These are phyloP conservation scores for Fomitopsis palustris DNA, from an alignment of 1,284 basidiomycete species.

Conservation along the genomic window DNA sequence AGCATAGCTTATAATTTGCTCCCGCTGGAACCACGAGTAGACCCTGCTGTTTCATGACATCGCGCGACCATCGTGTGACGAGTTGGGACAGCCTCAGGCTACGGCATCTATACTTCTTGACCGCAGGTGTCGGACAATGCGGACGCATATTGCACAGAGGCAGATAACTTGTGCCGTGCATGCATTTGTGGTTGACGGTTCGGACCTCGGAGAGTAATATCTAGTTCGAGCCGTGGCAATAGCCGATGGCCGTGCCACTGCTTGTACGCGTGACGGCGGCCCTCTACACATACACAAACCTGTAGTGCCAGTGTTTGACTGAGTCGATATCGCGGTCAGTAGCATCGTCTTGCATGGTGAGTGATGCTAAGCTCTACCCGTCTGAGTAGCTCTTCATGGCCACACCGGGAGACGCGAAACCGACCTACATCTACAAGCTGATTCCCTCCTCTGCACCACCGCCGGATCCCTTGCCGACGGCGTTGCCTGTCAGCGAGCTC, in stretches of 20 bases:
- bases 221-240: too few relatives aligned
- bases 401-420: constrained; percentile 14
- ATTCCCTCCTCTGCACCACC: constrained; percentile 35
- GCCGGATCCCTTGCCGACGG: constrained; percentile 30
- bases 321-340: too few relatives aligned
- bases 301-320: too few relatives aligned
- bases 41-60: not conserved
- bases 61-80: not conserved
- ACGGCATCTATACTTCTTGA: not conserved
- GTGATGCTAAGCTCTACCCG: not conserved
- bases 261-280: too few relatives aligned
- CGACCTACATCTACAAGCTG: constrained; percentile 51
- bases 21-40: too few relatives aligned
- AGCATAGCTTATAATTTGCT: too few relatives aligned
- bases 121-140: not conserved
- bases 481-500: constrained; percentile 35
- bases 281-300: too few relatives aligned
- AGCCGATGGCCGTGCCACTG: too few relatives aligned
- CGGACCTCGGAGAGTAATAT: not conserved
- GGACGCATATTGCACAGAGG: not conserved
- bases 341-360: not conserved
- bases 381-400: not conserved
- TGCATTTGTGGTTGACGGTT: not conserved
- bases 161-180: not conserved
- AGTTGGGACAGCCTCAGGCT: not conserved